Evolutionary conservation across 768 basidiomycete species (phyloP).

Genomic region (Tulasnella sp.): DNA sequence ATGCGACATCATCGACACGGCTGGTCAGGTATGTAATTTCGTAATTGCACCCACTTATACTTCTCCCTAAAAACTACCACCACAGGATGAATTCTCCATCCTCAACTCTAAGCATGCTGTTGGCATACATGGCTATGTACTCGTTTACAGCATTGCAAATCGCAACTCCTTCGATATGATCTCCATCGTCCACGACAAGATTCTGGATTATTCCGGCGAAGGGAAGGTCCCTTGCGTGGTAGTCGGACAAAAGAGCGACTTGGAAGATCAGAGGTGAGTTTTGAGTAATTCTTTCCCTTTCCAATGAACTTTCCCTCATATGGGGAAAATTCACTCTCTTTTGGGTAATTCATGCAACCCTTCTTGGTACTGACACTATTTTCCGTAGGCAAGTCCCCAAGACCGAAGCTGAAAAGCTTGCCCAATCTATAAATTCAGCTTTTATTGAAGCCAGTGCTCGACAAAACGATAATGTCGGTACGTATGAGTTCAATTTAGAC

Average conservation of each 20-base stretch:
- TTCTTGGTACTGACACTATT: slow-evolving; percentile 20
- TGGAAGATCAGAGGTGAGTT: slow-evolving; percentile 51
- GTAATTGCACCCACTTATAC: not conserved
- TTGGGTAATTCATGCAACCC: slow-evolving; percentile 8
- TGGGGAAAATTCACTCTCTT: slow-evolving; percentile 9
- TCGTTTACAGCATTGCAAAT: slow-evolving; percentile 89
- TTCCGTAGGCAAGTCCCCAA: slow-evolving; percentile 56
- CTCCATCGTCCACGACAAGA: slow-evolving; percentile 85
- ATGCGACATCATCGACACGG: slow-evolving; percentile 96
- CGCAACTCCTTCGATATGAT: slow-evolving; percentile 91
- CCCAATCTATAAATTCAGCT: slow-evolving; percentile 54
- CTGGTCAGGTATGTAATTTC: slow-evolving; percentile 81
- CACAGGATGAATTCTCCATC: slow-evolving; percentile 88
- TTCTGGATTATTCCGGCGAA: slow-evolving; percentile 72
- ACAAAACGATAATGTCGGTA: slow-evolving; percentile 75
- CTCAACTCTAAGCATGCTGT: slow-evolving; percentile 89
- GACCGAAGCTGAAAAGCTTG: slow-evolving; percentile 63
- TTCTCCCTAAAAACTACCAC: not conserved
- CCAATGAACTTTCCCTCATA: not conserved
- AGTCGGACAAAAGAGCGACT: slow-evolving; percentile 85
- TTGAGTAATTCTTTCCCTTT: not conserved
- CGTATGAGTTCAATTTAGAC: slow-evolving; percentile 27
- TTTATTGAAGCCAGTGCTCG: slow-evolving; percentile 87
- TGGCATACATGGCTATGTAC: slow-evolving; percentile 92
- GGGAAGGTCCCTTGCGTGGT: slow-evolving; percentile 84